Evolutionary conservation across 164 flowering plant genomes (phyloP).

Genomic region (Aristolochia contorta): DNA sequence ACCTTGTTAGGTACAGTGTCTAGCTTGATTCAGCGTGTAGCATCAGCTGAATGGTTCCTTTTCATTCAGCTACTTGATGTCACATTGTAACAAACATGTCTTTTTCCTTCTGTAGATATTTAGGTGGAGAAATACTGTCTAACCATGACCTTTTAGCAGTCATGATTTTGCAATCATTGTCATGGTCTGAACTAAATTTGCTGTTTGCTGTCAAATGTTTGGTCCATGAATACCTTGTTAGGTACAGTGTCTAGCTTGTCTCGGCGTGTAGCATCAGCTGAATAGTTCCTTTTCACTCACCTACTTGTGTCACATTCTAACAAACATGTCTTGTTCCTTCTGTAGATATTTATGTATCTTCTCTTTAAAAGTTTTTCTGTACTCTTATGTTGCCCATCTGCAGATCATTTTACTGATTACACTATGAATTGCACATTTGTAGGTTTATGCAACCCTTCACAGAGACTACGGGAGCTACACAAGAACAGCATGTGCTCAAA

Average conservation of each 20-base stretch:
- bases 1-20: too few species aligned
- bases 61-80: too few species aligned
- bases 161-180: too few species aligned
- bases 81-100: not conserved
- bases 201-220: too few species aligned
- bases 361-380: not conserved
- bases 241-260: too few species aligned
- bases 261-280: not conserved
- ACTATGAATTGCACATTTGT: constrained; percentile 8
- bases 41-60: not conserved
- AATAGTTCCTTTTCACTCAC: not conserved
- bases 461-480: constrained; percentile 42
- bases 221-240: too few species aligned
- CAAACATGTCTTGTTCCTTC: not conserved
- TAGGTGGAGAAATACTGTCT: not conserved
- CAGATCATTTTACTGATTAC: not conserved
- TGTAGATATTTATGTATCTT: not conserved
- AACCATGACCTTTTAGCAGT: too few species aligned
- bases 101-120: not conserved
- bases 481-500: constrained; percentile 38
- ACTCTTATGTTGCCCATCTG: not conserved
- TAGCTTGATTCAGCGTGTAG: too few species aligned
- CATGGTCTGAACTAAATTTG: too few species aligned
- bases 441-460: constrained; percentile 49
- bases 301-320: too few species aligned